Evolutionary conservation across 352 stramenopile genomes (phyloP).

Genomic region (Stramenopiles sp.): DNA sequence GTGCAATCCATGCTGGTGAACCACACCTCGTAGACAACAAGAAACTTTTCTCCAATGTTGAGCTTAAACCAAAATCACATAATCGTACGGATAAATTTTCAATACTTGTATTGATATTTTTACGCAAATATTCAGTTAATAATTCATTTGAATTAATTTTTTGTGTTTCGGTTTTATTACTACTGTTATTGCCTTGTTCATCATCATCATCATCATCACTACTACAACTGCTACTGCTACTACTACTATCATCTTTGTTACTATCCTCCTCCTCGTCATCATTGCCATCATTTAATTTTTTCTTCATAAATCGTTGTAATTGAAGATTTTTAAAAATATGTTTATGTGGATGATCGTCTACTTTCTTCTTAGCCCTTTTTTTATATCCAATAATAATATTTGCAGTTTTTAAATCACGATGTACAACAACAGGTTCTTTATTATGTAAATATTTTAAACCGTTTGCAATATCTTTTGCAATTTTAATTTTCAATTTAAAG

Average conservation of each 20-base stretch:
- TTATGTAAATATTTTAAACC: constrained; percentile 28
- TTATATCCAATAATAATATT: constrained; percentile 66
- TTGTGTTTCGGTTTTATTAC: too few species aligned
- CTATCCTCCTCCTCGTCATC: too few species aligned
- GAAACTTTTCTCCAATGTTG: not conserved
- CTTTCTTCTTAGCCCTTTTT: not conserved
- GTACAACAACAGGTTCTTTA: constrained; percentile 67
- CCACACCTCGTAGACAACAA: not conserved
- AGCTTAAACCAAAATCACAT: not conserved
- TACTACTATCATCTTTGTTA: too few species aligned
- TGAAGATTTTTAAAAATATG: too few species aligned
- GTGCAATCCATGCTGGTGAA: not conserved
- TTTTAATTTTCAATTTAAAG: constrained; percentile 39
- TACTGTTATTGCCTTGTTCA: too few species aligned
- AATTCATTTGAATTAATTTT: too few species aligned
- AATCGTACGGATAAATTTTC: not conserved
- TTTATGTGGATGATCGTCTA: not conserved
- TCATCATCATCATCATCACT: too few species aligned
- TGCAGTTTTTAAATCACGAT: constrained; percentile 74
- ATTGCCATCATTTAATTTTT: too few species aligned
- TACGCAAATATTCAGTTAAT: not conserved
- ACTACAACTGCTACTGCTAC: too few species aligned
- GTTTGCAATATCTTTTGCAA: constrained; percentile 44
- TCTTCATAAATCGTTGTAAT: too few species aligned
- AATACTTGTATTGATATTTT: not conserved